Evolutionary conservation across 1,284 basidiomycete genomes (phyloP), one percentile per base, ranked within the genome.

Genomic region (Phlebopus sp.): DNA sequence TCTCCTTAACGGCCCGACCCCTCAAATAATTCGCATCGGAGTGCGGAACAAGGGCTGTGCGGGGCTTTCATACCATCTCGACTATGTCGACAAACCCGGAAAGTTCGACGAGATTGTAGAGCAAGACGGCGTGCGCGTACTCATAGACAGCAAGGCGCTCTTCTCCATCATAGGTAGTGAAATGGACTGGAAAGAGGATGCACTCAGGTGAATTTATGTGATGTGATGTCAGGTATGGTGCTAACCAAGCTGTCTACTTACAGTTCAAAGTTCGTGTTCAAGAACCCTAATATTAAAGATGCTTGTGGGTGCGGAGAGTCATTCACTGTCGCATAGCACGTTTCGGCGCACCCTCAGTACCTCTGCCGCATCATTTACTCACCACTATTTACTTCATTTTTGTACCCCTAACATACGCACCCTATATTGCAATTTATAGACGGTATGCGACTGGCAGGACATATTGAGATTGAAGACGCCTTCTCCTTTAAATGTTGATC

Each of bases 31-130:
- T 52, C 89, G 96, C 7, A 92, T 99, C 52, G 92, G 94, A 29
- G 94, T 99, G 39, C 84, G 89, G 59, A 97, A 98, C 71, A 97
- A 98, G 71, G 97, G 97, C n/a, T 99, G 97, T 68, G 97, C 97
- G 0, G 97, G 97, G 6, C 84, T 99, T 69, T 88, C 91, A 23
- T 99, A 99, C 70, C 91, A 99, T 67, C 80, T 99, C 46, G 96
- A 99, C 62, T 99, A 99, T 69, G 92, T 98, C 48, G 85, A 93
- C 43, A 77, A 86, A 57, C 88, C 93, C 0, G 92, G 83, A 3
- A 88, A 86, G 68, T 99, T 99, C 63, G 97, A 99, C 71, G 97
- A 99, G 67, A 80, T 97, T n/a, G 95, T 99, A 27, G 85, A 93
- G 69, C 93, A 96, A 71, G 93, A 96, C 57, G 92, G 89, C 6